phyloP scores from a whole-genome alignment of 805 yeast species.

The Naumovozyma castellii region DNA sequence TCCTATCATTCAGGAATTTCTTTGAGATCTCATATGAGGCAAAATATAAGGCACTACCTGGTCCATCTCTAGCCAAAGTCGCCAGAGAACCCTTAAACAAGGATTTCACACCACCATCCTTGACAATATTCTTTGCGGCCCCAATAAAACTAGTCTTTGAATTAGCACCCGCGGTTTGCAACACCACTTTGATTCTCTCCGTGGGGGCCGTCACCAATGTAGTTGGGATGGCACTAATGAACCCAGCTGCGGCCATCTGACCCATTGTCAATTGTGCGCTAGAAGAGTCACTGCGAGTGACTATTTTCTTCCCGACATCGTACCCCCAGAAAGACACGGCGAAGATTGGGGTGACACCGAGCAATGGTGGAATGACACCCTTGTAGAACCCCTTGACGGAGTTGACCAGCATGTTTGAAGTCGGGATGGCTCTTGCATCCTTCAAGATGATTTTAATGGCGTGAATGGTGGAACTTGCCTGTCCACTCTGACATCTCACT shows the following conservation, averaged over 20 bases:
- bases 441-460: constrained; percentile 64
- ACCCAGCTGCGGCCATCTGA: constrained; percentile 86
- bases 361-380: constrained; percentile 87
- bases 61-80: constrained; percentile 92
- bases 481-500: constrained; percentile 77
- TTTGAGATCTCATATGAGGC: constrained; percentile 87
- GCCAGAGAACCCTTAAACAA: constrained; percentile 87
- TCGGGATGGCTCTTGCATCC: constrained; percentile 17
- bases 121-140: constrained; percentile 58
- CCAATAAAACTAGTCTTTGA: constrained; percentile 9
- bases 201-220: constrained; percentile 96
- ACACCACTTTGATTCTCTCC: constrained; percentile 87
- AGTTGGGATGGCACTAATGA: constrained; percentile 88
- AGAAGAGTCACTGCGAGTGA: constrained; percentile 33
- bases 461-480: constrained; percentile 49
- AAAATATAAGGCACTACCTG: constrained; percentile 91
- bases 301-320: constrained; percentile 79
- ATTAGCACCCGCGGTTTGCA: constrained; percentile 54
- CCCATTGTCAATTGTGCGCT: constrained; percentile 41
- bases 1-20: constrained; percentile 40
- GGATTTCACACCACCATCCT: constrained; percentile 74
- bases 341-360: constrained; percentile 98
- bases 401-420: constrained; percentile 11
- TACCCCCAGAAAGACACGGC: constrained; percentile 99
- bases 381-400: constrained; percentile 62